A percentile compares a stretch with the other conserved stretches of the same genome.
Conservation (phyloP, 1,139 yeast genomes). For the Taiozyma sp. region DNA sequence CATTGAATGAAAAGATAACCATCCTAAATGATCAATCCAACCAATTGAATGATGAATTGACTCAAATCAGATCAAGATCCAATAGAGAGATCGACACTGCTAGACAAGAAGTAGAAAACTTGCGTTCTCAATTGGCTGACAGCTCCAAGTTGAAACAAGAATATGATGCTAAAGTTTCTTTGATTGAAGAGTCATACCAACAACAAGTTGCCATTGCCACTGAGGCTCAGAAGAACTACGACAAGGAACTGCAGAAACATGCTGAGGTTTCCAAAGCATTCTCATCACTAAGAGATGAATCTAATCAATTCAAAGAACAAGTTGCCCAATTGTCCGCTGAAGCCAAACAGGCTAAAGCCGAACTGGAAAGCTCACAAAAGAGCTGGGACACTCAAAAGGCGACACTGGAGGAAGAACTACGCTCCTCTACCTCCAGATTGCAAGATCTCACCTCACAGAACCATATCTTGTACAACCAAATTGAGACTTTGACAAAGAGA, state of each 20-base stretch:
- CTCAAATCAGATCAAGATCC: slow-evolving; percentile 11
- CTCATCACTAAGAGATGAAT: slow-evolving; percentile 39
- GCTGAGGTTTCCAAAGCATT: slow-evolving; percentile 48
- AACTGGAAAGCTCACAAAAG: slow-evolving; percentile 32
- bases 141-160: slow-evolving; percentile 31
- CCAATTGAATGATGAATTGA: slow-evolving; percentile 30
- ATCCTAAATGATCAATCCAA: slow-evolving; percentile 33
- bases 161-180: slow-evolving; percentile 33
- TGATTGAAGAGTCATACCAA: slow-evolving; percentile 42
- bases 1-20: slow-evolving; percentile 32
- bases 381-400: slow-evolving; percentile 41
- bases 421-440: slow-evolving; percentile 39
- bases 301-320: slow-evolving; percentile 33
- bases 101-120: slow-evolving; percentile 20
- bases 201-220: slow-evolving; percentile 46
- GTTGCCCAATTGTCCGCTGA: slow-evolving; percentile 32
- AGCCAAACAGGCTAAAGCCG: slow-evolving; percentile 29
- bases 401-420: slow-evolving; percentile 51
- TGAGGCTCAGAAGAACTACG: slow-evolving; percentile 54
- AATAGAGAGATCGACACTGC: slow-evolving; percentile 19
- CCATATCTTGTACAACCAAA: slow-evolving; percentile 60
- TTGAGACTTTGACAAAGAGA: slow-evolving; percentile 41
- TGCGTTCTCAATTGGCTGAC: slow-evolving; percentile 12
- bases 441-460: slow-evolving; percentile 66
- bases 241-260: slow-evolving; percentile 52